phyloP scores from a whole-genome alignment of 805 yeast genomes.

The Candida mattraensis region DNA sequence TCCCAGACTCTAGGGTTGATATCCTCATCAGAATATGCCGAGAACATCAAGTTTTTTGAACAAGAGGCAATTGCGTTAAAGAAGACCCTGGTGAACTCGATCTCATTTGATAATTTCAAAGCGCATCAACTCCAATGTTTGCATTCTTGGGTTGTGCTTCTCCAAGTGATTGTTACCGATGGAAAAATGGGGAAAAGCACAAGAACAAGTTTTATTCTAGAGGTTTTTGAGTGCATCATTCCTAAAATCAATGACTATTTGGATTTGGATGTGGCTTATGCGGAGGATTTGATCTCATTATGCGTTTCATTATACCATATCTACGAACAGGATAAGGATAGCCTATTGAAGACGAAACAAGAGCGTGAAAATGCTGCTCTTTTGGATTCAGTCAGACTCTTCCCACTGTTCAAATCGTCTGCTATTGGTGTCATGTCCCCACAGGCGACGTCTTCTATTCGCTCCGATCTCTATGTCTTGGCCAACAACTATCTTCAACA shows the following conservation, averaged over 20 bases:
- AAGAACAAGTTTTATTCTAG: conserved; percentile 67
- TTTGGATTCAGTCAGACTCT: conserved; percentile 51
- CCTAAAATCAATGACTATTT: conserved; percentile 78
- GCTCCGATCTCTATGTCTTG: conserved; percentile 79
- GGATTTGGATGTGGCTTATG: conserved; percentile 60
- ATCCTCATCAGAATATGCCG: conserved; percentile 11
- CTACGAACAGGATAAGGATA: conserved; percentile 47
- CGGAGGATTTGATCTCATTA: conserved; percentile 75
- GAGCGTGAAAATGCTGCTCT: conserved; percentile 34
- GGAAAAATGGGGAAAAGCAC: conserved; percentile 45
- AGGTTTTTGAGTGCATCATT: conserved; percentile 69
- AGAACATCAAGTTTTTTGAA: conserved; percentile 18
- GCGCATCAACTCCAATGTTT: conserved; percentile 58
- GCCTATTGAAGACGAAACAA: conserved; percentile 25
- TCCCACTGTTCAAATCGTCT: conserved; percentile 71
- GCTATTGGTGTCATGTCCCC: conserved; percentile 73
- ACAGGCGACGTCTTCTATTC: conserved; percentile 59
- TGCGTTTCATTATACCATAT: conserved; percentile 68
- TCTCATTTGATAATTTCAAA: conserved; percentile 48
- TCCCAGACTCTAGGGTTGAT: conserved; percentile 29
- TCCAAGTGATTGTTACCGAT: conserved; percentile 70
- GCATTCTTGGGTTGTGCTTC: conserved; percentile 81
- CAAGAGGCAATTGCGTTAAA: conserved; percentile 30
- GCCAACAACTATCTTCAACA: conserved; percentile 63
- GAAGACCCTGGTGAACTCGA: conserved; percentile 43